Base-by-base conservation (phyloP, 805 yeast species). In the Ogataea pini region DNA sequence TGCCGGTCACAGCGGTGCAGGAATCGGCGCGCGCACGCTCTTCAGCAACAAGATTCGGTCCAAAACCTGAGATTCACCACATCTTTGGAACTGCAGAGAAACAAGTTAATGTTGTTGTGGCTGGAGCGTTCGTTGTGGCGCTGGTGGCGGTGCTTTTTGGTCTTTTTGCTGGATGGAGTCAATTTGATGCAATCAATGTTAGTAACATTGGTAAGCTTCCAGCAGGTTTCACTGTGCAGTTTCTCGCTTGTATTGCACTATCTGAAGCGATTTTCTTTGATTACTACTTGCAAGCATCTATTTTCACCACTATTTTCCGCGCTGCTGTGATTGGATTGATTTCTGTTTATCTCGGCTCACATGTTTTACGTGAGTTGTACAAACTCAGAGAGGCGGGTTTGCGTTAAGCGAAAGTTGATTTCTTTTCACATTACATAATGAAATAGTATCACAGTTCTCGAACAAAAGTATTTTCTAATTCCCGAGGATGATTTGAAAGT, bases 1-100 rank as follows among this genome's bases (percentile, higher is more conserved):
- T 42, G n/a, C 57, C 63, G 12, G 37, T 59, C 5, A 22, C 46
- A 1, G 44, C 54, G 32, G 46, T 61, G 9, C 46, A 34, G 16
- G 29, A 46, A 13, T 43, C 54, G 4, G 24, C 39, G 3, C 39
- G 45, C 13, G 6, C 44, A 18, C 45, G 43, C 13, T 50, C 47
- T n/a, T 24, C 49, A 13, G 64, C 75, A 18, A 38, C 53, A n/a
- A 70, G 77, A 55, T 66, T 75, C 48, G 85, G 77, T 2, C 63
- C 76, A 12, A 64, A 75, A 61, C 79, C 83, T 2, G 90, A 85
- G 66, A 85, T 89, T 54, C 65, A 65, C 54, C 89, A 87, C 64
- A 62, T 68, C 31, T 89, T 89, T 71, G 74, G 72, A 47, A 63
- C 67, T 3, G 78, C 77, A n/a, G 80, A 82, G 17, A 65, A 65